A percentile compares a stretch with the other conserved stretches of the same genome.
Evolutionary conservation across 169 alveolate species (phyloP).

Genomic region (Plasmodium chabaudi): DNA sequence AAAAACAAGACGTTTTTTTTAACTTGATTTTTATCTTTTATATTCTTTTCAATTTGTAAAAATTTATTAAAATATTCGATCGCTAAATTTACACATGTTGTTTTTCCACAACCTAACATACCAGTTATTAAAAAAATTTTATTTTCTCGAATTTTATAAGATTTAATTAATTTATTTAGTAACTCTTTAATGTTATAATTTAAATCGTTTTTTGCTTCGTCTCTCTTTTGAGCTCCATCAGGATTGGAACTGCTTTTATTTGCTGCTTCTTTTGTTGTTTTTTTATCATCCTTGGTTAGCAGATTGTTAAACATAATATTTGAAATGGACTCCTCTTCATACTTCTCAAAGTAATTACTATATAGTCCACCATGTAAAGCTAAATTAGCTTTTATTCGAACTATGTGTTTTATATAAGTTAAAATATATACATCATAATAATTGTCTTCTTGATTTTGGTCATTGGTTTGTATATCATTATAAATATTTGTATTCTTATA

Average conservation of each 20-base stretch:
- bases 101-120: slow-evolving; percentile 65
- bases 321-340: slow-evolving; percentile 67
- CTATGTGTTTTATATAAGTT: slow-evolving; percentile 69
- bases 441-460: slow-evolving; percentile 7
- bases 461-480: slow-evolving; percentile 16
- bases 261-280: neutral
- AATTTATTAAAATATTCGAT: slow-evolving; percentile 59
- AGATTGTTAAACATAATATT: slow-evolving; percentile 49
- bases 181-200: slow-evolving; percentile 54
- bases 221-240: neutral
- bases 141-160: slow-evolving; percentile 63
- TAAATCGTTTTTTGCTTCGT: slow-evolving; percentile 12
- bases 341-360: slow-evolving; percentile 67
- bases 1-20: slow-evolving; percentile 25
- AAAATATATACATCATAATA: slow-evolving; percentile 48
- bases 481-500: slow-evolving; percentile 29
- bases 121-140: slow-evolving; percentile 62
- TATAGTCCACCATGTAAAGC: slow-evolving; percentile 70
- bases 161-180: slow-evolving; percentile 39
- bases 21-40: slow-evolving; percentile 1
- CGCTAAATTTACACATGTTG: slow-evolving; percentile 62
- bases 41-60: slow-evolving; percentile 59
- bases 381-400: slow-evolving; percentile 53
- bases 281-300: slow-evolving; percentile 14
- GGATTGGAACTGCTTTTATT: neutral